These are phyloP conservation scores for Clonostachys sp. DNA, from an alignment of 2,329 filamentous ascomycete species.

Conservation along the genomic window DNA sequence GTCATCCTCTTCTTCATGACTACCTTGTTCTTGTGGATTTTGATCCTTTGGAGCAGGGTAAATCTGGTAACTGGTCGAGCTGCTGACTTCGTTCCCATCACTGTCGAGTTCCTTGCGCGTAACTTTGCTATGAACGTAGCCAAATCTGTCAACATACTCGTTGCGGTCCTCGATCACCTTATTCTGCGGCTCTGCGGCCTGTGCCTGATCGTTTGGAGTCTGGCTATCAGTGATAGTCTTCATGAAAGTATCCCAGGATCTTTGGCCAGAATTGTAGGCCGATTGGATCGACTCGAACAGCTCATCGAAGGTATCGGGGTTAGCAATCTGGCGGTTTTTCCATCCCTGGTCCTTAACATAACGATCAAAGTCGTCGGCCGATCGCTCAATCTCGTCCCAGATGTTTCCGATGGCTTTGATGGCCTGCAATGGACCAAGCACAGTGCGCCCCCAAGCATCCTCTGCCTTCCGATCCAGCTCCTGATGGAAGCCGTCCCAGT, in stretches of 20 bases:
- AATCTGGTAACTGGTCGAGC: conserved; percentile 25
- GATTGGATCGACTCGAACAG: conserved; percentile 31
- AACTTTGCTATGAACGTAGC: conserved; percentile 34
- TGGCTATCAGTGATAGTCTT: conserved; percentile 21
- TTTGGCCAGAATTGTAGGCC: conserved; percentile 25
- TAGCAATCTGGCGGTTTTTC: too few species aligned
- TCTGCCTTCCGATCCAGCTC: conserved; percentile 19
- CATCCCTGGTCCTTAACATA: too few species aligned
- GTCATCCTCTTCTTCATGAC: neutral
- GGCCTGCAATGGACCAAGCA: too few species aligned
- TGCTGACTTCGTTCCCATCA: conserved; percentile 33
- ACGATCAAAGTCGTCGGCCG: too few species aligned
- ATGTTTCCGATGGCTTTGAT: too few species aligned
- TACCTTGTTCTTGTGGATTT: conserved; percentile 2
- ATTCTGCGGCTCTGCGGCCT: conserved; percentile 12
- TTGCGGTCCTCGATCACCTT: conserved; percentile 30
- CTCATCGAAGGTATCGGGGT: conserved; percentile 24
- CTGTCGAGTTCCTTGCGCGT: conserved; percentile 32
- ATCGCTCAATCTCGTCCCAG: too few species aligned
- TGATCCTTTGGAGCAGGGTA: conserved; percentile 15
- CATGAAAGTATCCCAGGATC: conserved; percentile 33
- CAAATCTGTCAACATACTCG: conserved; percentile 35
- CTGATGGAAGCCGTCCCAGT: conserved; percentile 20
- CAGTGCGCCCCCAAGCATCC: conserved; percentile 16
- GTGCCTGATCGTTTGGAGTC: conserved; percentile 2